These are phyloP conservation scores for Durusdinium trenchii DNA, from an alignment of 73 alveolate genomes.

Conservation along the genomic window DNA sequence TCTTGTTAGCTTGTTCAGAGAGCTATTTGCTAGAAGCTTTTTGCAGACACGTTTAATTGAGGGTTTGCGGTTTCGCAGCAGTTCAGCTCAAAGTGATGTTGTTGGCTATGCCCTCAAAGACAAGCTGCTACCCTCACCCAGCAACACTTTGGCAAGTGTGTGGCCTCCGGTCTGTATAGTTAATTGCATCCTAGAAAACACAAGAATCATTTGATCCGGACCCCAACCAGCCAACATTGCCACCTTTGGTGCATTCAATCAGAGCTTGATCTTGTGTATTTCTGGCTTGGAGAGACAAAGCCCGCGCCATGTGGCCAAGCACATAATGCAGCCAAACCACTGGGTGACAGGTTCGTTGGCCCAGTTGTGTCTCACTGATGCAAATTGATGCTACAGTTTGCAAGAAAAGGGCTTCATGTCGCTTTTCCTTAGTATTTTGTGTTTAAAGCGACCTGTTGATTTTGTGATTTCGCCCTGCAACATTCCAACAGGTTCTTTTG, in stretches of 20 bases:
- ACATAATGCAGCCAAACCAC: not conserved
- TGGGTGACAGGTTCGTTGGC: not conserved
- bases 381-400: too few species aligned
- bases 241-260: not conserved
- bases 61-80: too few species aligned
- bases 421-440: not conserved
- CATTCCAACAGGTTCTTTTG: slow-evolving; percentile 29
- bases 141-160: not conserved
- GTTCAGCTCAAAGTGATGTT: not conserved
- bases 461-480: not conserved
- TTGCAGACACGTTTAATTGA: too few species aligned
- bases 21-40: too few species aligned
- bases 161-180: not conserved
- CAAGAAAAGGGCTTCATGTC: too few species aligned
- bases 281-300: not conserved
- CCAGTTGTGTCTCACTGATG: too few species aligned
- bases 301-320: not conserved
- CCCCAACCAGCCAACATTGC: not conserved
- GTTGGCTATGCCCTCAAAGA: not conserved
- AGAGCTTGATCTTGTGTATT: not conserved
- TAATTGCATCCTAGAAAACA: not conserved
- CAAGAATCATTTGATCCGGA: not conserved
- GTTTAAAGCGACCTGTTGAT: not conserved
- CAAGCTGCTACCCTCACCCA: not conserved
- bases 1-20: too few species aligned